These are phyloP conservation scores for Synchytrium microbalum DNA, from an alignment of 371 early-diverging fungal species.

Conservation along the genomic window DNA sequence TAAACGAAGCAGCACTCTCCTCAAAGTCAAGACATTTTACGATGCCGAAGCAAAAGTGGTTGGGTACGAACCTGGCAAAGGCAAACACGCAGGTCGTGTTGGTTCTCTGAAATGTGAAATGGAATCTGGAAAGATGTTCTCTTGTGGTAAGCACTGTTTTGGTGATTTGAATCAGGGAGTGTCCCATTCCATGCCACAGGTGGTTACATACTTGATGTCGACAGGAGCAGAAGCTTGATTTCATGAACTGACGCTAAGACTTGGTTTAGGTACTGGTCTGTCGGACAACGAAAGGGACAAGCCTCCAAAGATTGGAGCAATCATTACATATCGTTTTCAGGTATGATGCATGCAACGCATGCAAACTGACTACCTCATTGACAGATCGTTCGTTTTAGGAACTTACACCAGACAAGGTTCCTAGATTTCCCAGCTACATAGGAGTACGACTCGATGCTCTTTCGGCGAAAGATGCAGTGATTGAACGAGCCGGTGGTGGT, in stretches of 20 bases:
- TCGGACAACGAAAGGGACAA: slow-evolving; percentile 39
- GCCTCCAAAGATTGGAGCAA: slow-evolving; percentile 43
- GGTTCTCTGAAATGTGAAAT: slow-evolving; percentile 45
- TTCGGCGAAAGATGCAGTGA: slow-evolving; percentile 20
- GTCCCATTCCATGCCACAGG: no score
- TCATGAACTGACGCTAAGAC: no score
- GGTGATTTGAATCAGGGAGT: no score
- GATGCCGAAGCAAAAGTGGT: slow-evolving; percentile 51
- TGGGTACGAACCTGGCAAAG: slow-evolving; percentile 35
- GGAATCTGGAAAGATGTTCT: slow-evolving; percentile 43
- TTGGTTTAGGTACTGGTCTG: slow-evolving; percentile 50
- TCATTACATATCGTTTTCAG: slow-evolving; percentile 51
- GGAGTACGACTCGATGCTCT: slow-evolving; percentile 31
- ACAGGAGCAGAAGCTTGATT: no score
- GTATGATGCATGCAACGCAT: slow-evolving; percentile 31
- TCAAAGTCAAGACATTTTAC: slow-evolving; percentile 52
- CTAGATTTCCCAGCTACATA: slow-evolving; percentile 46
- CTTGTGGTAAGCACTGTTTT: no score
- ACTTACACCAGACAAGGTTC: slow-evolving; percentile 16
- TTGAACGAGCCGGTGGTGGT: neutral
- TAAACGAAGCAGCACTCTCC: slow-evolving; percentile 41
- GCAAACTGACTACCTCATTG: slow-evolving; percentile 3
- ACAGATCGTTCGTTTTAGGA: neutral
- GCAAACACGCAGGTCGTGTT: slow-evolving; percentile 36
- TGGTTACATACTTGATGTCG: no score